Evolutionary conservation across 495 filamentous ascomycete genomes (phyloP), one percentile per base, ranked within the genome.

Genomic region (Niebla homalea): DNA sequence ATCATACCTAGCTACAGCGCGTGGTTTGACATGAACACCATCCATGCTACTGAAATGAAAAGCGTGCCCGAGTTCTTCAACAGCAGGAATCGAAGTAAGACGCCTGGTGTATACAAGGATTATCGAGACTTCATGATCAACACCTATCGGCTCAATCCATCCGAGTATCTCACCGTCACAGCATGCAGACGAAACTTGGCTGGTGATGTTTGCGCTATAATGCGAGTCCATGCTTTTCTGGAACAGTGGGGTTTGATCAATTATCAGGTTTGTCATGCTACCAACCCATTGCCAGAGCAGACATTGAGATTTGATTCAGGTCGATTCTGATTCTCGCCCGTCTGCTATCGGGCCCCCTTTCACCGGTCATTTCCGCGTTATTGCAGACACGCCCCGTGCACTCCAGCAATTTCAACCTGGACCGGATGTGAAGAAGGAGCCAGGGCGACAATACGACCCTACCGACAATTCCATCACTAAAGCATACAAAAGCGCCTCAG

Each of bases 121-220:
- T 97, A 97, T 66, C 81, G 92, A 52, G 90, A 97, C 60, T 98
- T 98, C 66, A 98, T 98, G 92, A 90, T 98, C 65, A 97, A 97
- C 64, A 94, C 92, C 16, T 98, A 98, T 66, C 79, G 92, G 19
- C 68, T 98, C 43, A 97, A 96, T 63, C 92, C 92, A 3, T 75
- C 86, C 22, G 92, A 98, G 66, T 98, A 98, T 61, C 74, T 98
- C 37, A 98, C 93, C 15, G 88, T 98, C 48, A 98, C 92, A 10
- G 92, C 92, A n/a, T 98, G 92, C 62, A 73, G 92, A 53, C 80
- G 92, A 48, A 98, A 98, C 64, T 73, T 98, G 55, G 89, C 93
- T 7, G 92, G 92, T 52, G 92, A 98, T 67, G 92, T 98, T 47
- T 97, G 92, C 65, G 92, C 93, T 14, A 97, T 98, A 56, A 96